Percentiles rank a stretch among this genome's conserved stretches.
Evolutionary conservation across 2,329 filamentous ascomycete species (phyloP).

Genomic region (Colletotrichum coccodes): DNA sequence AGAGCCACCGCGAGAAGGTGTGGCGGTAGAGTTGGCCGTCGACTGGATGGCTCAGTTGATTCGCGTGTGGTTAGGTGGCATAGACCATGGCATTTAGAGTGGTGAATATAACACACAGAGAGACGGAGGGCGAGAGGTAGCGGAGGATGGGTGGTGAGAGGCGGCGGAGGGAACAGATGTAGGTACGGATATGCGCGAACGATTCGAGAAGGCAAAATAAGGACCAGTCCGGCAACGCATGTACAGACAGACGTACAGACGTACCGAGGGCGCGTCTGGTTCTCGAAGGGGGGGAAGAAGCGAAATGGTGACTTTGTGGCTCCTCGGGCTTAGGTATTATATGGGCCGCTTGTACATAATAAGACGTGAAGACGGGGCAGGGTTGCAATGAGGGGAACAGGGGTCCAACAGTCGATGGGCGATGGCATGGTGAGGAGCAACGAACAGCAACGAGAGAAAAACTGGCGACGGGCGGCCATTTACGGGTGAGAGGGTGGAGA

Average conservation of each 20-base stretch:
- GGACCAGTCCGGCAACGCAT: constrained; percentile 9
- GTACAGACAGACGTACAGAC: background rate
- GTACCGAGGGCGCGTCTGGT: constrained; percentile 15
- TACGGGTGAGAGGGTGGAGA: constrained; percentile 25
- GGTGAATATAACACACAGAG: constrained; percentile 51
- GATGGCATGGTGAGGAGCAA: constrained; percentile 25
- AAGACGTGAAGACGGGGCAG: constrained; percentile 26
- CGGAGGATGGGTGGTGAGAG: constrained; percentile 28
- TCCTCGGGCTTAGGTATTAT: constrained; percentile 28
- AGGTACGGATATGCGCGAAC: constrained; percentile 5
- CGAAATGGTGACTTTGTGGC: constrained; percentile 24
- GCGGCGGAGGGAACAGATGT: constrained; percentile 10
- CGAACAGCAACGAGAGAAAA: constrained; percentile 22
- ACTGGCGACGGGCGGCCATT: constrained; percentile 32
- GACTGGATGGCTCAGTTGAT: constrained; percentile 46
- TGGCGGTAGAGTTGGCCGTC: constrained; percentile 40
- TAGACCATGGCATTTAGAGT: constrained; percentile 55
- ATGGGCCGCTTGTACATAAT: constrained; percentile 33
- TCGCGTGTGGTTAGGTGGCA: constrained; percentile 50
- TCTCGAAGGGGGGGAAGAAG: constrained; percentile 30
- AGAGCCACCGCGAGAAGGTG: constrained; percentile 43
- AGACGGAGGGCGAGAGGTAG: constrained; percentile 39
- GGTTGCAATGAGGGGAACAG: constrained; percentile 31
- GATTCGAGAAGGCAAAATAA: background rate
- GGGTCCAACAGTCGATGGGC: constrained; percentile 16